Conservation (phyloP, 495 filamentous ascomycete species). For the Daldinia decipiens region DNA sequence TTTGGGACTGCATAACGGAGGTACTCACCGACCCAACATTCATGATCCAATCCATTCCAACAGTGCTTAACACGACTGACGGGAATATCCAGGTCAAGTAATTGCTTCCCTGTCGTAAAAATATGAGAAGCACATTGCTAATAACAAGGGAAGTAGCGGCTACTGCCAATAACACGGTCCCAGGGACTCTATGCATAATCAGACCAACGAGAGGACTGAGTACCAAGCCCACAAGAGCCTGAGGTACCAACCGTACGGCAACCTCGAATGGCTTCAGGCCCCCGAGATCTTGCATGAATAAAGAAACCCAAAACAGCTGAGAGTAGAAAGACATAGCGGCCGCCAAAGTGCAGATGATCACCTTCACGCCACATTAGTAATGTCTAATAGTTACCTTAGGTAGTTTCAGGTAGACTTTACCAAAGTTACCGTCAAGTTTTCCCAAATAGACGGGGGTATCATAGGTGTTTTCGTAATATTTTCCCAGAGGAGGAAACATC, state of each 20-base stretch:
- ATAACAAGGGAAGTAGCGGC: conserved; percentile 44
- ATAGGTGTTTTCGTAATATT: conserved; percentile 47
- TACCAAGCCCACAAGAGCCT: conserved; percentile 50
- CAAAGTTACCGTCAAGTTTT: conserved; percentile 49
- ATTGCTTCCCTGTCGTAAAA: conserved; percentile 47
- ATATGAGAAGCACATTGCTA: conserved; percentile 50
- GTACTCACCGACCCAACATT: conserved; percentile 52
- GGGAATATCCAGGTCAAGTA: conserved; percentile 53
- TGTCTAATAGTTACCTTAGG: neutral
- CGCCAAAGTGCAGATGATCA: conserved; percentile 46
- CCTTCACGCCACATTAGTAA: conserved; percentile 22
- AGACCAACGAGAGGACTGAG: conserved; percentile 50
- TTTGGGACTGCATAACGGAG: neutral
- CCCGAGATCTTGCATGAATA: conserved; percentile 53
- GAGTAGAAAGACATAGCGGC: conserved; percentile 55
- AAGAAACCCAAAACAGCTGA: conserved; percentile 52
- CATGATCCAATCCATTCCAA: conserved; percentile 55
- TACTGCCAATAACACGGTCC: conserved; percentile 45
- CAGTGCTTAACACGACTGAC: conserved; percentile 48
- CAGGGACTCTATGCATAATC: conserved; percentile 49
- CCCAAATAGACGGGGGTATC: conserved; percentile 50
- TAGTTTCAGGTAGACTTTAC: conserved; percentile 23
- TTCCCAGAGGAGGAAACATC: conserved; percentile 66
- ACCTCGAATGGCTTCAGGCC: conserved; percentile 47
- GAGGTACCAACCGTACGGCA: conserved; percentile 49